Base-by-base conservation (phyloP, 2,329 filamentous ascomycete species). In the Xylariaceae sp. region DNA sequence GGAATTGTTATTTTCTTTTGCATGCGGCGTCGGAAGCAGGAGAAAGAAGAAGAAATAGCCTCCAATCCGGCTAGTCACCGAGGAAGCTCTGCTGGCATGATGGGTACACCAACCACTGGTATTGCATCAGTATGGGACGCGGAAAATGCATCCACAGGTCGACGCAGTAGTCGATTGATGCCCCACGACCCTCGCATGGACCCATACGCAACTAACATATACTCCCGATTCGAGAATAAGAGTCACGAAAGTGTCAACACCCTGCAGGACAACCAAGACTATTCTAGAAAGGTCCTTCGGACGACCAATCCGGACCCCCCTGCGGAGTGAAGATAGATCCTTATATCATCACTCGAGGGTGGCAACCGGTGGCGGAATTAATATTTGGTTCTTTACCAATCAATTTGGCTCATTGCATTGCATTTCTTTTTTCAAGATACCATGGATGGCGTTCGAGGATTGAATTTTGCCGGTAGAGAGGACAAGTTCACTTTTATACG, bases 171-270 rank as follows among this genome's bases (percentile, higher is more conserved):
- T 59, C 68, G 70, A 36, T 61, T 83, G 42, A 74, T 78, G 69
- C 76, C 78, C 7, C 74, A 82, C 43, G 81, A 85, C 57, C 81
- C 81, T 23, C 72, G 81, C 36, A 75, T 84, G 68, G 77, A 84
- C 55, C 80, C 80, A 1, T 82, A 77, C 50, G 73, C 76, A 38
- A 71, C 73, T 27, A 75, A 74, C 16, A 66, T 82, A 11, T 84
- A 83, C 59, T 67, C 69, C 35, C 70, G 76, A 16, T 66, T 67
- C 36, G 69, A 70, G 21, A 81, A 74, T 55, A 76, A 76, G 60
- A 83, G 80, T 55, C 74, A 75, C 49, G 80, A 84, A 60, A 84
- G 80, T 58, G 66, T 85, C 58, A 78, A 78, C 54, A 83, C 80
- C 2, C 65, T 85, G 5, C 76, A 76, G 45, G 81, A 85, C 58